Evolutionary conservation across 768 basidiomycete genomes (phyloP).

Genomic region (Mycena latifolia): DNA sequence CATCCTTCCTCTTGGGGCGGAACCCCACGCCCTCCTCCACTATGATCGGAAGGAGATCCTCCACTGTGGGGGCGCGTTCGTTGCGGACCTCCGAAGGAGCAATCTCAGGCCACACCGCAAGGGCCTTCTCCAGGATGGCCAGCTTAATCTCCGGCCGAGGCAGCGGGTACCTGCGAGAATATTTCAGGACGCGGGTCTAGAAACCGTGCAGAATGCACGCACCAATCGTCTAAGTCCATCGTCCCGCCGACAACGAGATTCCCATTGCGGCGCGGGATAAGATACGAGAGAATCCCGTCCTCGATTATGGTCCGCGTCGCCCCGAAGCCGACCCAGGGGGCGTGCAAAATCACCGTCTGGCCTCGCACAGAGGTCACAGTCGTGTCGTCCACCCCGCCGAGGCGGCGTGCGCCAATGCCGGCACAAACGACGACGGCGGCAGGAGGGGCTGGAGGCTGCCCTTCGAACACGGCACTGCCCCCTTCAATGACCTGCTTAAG

Average conservation of each 20-base stretch:
- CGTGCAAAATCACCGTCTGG: conserved; percentile 69
- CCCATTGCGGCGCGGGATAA: conserved; percentile 71
- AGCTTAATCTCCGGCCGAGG: conserved; percentile 34
- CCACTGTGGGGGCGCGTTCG: conserved; percentile 44
- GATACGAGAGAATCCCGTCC: conserved; percentile 56
- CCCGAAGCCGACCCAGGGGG: conserved; percentile 53
- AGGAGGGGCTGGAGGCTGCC: conserved; percentile 19
- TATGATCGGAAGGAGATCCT: conserved; percentile 50
- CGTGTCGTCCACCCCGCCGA: conserved; percentile 72
- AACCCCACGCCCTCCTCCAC: conserved; percentile 55
- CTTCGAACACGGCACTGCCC: conserved; percentile 43
- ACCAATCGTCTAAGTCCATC: conserved; percentile 60
- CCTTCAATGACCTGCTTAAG: conserved; percentile 68
- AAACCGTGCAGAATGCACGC: neutral
- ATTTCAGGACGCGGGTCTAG: neutral
- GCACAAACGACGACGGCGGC: conserved; percentile 37
- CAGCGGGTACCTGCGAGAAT: neutral
- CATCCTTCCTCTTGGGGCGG: conserved; percentile 67
- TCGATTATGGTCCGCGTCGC: conserved; percentile 30
- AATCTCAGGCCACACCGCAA: conserved; percentile 49
- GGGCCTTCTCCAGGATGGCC: conserved; percentile 34
- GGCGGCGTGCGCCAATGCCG: conserved; percentile 59
- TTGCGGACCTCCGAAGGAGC: conserved; percentile 47
- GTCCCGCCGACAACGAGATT: conserved; percentile 71
- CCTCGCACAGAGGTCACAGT: conserved; percentile 72